phyloP scores from a whole-genome alignment of 164 flowering plant species.

The Magnolia kwangsiensis region DNA sequence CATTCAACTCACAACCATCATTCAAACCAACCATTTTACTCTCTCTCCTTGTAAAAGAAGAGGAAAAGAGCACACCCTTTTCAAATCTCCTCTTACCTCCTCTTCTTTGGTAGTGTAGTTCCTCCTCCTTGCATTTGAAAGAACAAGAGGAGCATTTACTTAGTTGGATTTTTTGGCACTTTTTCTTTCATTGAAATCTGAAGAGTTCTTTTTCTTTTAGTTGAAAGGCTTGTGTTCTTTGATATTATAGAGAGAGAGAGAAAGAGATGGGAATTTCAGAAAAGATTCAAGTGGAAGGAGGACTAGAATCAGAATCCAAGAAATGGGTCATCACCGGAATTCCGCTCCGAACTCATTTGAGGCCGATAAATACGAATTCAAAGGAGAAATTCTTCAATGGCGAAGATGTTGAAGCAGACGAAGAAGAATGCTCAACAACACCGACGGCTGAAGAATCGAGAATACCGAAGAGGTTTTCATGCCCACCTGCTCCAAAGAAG shows the following conservation, averaged over 20 bases:
- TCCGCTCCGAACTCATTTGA: conserved; percentile 19
- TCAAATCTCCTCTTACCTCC: not conserved
- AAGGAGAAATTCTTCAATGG: not conserved
- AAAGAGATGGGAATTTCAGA: conserved; percentile 31
- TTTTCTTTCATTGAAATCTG: not conserved
- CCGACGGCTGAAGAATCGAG: conserved; percentile 60
- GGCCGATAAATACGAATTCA: conserved; percentile 13
- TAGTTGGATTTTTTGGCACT: not conserved
- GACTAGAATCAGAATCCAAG: conserved; percentile 24
- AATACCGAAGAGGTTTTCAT: conserved; percentile 46
- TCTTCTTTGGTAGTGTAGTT: not conserved
- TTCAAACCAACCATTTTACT: not conserved
- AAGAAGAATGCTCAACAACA: conserved; percentile 32
- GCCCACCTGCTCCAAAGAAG: conserved; percentile 89
- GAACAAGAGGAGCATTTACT: not conserved
- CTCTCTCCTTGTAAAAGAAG: not conserved
- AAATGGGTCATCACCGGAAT: conserved; percentile 35
- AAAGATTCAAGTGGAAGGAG: conserved; percentile 25
- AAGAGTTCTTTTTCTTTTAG: not conserved
- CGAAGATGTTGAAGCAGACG: conserved; percentile 19
- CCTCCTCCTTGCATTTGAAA: not conserved
- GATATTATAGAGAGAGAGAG: not conserved
- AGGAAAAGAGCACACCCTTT: not conserved
- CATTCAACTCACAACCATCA: not conserved
- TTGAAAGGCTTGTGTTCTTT: not conserved